Base-by-base conservation (phyloP, 2,329 filamentous ascomycete species). In the Capronia coronata region DNA sequence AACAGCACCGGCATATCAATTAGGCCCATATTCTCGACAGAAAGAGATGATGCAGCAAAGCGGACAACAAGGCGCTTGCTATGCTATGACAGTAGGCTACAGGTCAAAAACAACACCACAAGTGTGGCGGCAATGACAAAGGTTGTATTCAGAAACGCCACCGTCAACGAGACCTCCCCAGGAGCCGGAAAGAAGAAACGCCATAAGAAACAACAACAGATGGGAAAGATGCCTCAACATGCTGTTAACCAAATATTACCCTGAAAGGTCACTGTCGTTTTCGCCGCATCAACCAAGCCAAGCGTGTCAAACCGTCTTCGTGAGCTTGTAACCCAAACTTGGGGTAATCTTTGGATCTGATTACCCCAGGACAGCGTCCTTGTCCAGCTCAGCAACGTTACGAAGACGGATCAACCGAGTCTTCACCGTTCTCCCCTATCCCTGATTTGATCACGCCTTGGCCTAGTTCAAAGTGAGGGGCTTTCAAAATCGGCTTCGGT, bases 401-500 rank as follows among this genome's bases (percentile, higher is more conserved):
- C 2, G 29, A 14, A 18, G 25, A 9, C 13, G 49, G 34, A 35
- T 27, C 42, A 43, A 30, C 16, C 42, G 27, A 37, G 7, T 37
- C 30, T 22, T 40, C 41, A 14, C 29, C 23, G 13, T 35, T 25
- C 6, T 23, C 2, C 7, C 19, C 21, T 27, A 11, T 29, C 14
- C 32, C 37, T 16, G 11, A 30, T 7, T 22, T 39, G 34, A 25
- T 32, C 2, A 48, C 38, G n/a, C 52, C 46, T 35, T 51, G 34
- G 8, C 48, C 55, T 44, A 58, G 22, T 25, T 56, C 57, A 39
- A 61, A 61, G 35, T 51, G 46, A 19, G 59, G 59, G n/a, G 55
- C 43, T 38, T 58, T 58, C 19, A 61, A 46, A 3, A 61, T 61
- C 11, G 59, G 59, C 39, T 61, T 61, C 7, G 59, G 58, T 18